A percentile compares a stretch with the other conserved stretches of the same genome.
These are phyloP conservation scores for Aspergillus thermomutatus DNA, from an alignment of 2,329 filamentous ascomycete species.

Conservation along the genomic window DNA sequence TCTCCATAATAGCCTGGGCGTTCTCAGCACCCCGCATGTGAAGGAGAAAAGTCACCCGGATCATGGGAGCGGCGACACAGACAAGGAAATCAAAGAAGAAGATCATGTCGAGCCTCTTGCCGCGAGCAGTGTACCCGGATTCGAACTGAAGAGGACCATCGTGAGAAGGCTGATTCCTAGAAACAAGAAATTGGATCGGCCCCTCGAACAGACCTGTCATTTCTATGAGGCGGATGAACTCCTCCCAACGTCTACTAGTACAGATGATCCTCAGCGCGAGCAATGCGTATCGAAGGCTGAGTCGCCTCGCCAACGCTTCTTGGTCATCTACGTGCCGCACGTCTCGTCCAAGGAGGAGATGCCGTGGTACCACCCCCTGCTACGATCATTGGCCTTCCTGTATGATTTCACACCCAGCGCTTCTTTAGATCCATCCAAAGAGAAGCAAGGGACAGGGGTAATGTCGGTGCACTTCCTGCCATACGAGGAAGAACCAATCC, in stretches of 20 bases:
- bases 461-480: constrained; percentile 53
- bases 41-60: constrained; percentile 24
- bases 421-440: constrained; percentile 20
- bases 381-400: constrained; percentile 70
- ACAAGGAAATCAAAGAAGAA: neutral
- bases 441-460: constrained; percentile 29
- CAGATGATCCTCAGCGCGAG: constrained; percentile 1
- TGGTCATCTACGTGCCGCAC: constrained; percentile 80
- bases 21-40: constrained; percentile 29
- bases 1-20: constrained; percentile 51
- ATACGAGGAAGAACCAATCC: constrained; percentile 41
- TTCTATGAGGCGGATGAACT: constrained; percentile 49
- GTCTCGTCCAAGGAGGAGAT: constrained; percentile 58
- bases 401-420: constrained; percentile 49
- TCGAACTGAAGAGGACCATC: constrained; percentile 58
- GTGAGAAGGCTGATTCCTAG: constrained; percentile 77
- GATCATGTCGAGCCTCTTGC: constrained; percentile 14
- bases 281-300: constrained; percentile 19
- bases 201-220: constrained; percentile 79
- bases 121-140: constrained; percentile 25
- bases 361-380: constrained; percentile 84
- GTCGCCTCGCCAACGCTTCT: constrained; percentile 19
- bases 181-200: constrained; percentile 70
- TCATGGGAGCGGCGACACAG: neutral
- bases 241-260: neutral